Evolutionary conservation across 2,329 filamentous ascomycete genomes (phyloP), one percentile per base, ranked within the genome.

Genomic region (Ascochyta fabae): DNA sequence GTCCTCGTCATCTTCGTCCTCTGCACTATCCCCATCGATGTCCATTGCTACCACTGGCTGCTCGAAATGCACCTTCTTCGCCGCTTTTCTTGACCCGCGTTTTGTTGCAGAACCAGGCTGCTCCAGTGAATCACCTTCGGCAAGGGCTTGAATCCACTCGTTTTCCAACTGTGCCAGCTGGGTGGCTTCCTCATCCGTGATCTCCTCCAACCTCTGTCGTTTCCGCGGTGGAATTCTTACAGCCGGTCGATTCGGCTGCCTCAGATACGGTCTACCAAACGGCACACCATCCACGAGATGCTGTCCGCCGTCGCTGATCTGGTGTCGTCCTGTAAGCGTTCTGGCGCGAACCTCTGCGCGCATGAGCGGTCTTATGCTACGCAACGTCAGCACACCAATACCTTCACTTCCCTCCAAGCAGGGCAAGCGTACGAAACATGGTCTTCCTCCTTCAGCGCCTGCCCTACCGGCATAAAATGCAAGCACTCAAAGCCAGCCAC

Each of bases 201-300:
- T 56, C 47, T 67, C 65, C 61, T 65, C 77, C 16, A 73, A 40
- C 38, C 69, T 65, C 34, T 82, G 83, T 65, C 84, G 84, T 72
- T 95, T 96, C 59, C 88, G 83, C 1, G 92, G 88, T 0, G 90
- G 90, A 15, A 96, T 90, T 12, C 82, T 78, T 35, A 96, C 79
- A 0, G 83, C 72, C 1, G 92, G 92, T 42, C 92, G 84, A 53
- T 82, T 81, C 7, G 81, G 80, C 0, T 77, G 70, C 57, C 84
- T 84, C 8, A 94, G 77, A 68, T 86, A 86, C 1, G 89, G 87
- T 56, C 88, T 84, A 3, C 94, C 93, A 72, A 94, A 96, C 0
- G 92, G 85, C 19, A 96, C 81, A 3, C 94, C 93, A 71, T 98
- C 94, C 10, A 95, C 83, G 6, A 97, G 81, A 70, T 93, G 92